Base-by-base conservation (phyloP, 495 filamentous ascomycete genomes). In the Podospora conica region DNA sequence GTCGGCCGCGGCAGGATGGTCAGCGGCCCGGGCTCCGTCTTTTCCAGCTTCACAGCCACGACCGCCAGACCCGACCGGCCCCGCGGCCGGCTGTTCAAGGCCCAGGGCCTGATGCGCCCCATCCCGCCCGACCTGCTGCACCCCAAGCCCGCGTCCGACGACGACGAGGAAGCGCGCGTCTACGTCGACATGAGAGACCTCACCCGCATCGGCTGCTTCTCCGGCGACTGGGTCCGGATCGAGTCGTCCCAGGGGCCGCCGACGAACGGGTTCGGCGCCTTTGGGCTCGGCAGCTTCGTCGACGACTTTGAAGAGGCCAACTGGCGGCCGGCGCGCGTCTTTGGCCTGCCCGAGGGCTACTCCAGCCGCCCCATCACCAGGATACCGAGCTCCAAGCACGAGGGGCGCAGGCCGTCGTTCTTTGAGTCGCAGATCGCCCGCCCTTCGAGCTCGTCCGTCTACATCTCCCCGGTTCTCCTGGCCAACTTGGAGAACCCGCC, bases 141-240 rank as follows among this genome's bases (percentile, higher is more conserved):
- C 69, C 95, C 95, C 1, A 90, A 88, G 63, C 94, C 95, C 7
- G 78, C 82, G 3, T 66, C 76, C 23, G 85, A 86, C 22, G 93
- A 97, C 60, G 95, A 98, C 68, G 87, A 92, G 60, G 96, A 98
- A 72, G 87, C 90, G 3, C 85, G 94, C 53, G 81, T 97, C 20
- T 98, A 93, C 75, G 91, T 98, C 9, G 91, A 95, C 68, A 87
- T 93, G 28, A 89, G 84, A 65, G 88, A 91, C 20, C 78, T 98
- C 11, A 86, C 90, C n/a, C 90, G 91, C 65, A 85, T 98, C 53
- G 91, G 92, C 27, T 97, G 93, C 73, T 98, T 98, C 75, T 97
- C 94, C 1, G 95, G 95, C 15, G 95, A 98, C 72, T 98, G 95
- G 95, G 91, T 97, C n/a, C 85, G 88, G 3, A 80, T 98, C 21